Evolutionary conservation across 2,329 filamentous ascomycete species (phyloP).

Genomic region (Tolypocladium capitatum): DNA sequence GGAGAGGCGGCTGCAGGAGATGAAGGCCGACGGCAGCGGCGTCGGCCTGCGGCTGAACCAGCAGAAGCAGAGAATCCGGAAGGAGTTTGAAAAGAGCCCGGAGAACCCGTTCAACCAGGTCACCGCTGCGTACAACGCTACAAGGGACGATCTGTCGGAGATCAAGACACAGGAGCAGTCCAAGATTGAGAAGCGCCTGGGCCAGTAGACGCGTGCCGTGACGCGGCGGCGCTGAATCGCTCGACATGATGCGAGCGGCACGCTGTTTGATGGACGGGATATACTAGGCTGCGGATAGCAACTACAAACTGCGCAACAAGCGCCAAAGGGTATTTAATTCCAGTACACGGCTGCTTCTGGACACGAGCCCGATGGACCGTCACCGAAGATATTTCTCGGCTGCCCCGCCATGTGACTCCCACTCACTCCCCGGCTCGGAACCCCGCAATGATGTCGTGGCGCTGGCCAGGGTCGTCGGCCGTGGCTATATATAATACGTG

Average conservation of each 20-base stretch:
- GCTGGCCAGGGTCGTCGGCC: not conserved
- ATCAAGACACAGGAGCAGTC: slow-evolving; percentile 52
- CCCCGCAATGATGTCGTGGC: slow-evolving; percentile 6
- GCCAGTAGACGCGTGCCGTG: slow-evolving; percentile 10
- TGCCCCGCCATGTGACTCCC: slow-evolving; percentile 1
- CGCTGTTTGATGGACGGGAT: not conserved
- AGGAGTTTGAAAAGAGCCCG: slow-evolving; percentile 89
- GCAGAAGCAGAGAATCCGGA: slow-evolving; percentile 68
- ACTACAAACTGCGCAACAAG: not conserved
- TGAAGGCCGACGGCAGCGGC: slow-evolving; percentile 64
- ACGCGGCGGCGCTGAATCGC: not conserved
- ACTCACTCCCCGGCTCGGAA: not conserved
- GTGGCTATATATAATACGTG: no score
- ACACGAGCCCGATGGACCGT: not conserved
- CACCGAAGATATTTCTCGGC: not conserved
- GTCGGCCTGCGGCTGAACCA: slow-evolving; percentile 69
- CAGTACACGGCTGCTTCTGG: not conserved
- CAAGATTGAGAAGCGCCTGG: slow-evolving; percentile 63
- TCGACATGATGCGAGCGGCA: not conserved
- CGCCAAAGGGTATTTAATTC: not conserved
- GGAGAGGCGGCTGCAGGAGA: slow-evolving; percentile 68
- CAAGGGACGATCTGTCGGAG: slow-evolving; percentile 59
- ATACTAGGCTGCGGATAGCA: not conserved
- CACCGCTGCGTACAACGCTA: slow-evolving; percentile 61
- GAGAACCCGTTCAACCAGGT: slow-evolving; percentile 95